Conservation (phyloP, 768 basidiomycete species). For the Xerocomus spinulosus region DNA sequence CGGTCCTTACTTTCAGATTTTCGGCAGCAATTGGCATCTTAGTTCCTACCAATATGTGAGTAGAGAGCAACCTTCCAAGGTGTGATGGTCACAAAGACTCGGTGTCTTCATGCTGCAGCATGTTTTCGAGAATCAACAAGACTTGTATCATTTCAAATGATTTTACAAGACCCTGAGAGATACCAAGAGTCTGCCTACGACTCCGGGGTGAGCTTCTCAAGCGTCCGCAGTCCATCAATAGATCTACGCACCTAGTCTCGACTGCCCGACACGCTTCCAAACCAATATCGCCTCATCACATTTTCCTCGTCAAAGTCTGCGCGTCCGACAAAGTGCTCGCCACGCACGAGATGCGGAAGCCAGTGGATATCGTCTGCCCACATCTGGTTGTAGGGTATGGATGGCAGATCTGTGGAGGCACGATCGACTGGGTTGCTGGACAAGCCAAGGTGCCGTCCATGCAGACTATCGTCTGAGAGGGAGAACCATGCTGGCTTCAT, state of each 20-base stretch:
- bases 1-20: too few relatives aligned
- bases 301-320: conserved; percentile 72
- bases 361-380: conserved; percentile 64
- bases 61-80: too few relatives aligned
- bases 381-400: conserved; percentile 57
- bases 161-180: too few relatives aligned
- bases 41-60: too few relatives aligned
- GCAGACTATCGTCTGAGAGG: conserved; percentile 21
- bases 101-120: too few relatives aligned
- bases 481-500: conserved; percentile 85
- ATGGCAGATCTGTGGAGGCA: conserved; percentile 13
- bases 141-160: too few relatives aligned
- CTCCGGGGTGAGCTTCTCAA: too few relatives aligned
- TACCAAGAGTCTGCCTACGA: too few relatives aligned
- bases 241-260: background rate
- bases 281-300: conserved; percentile 68
- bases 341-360: conserved; percentile 56
- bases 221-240: too few relatives aligned
- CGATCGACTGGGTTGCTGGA: conserved; percentile 1
- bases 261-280: conserved; percentile 47
- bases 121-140: too few relatives aligned
- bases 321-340: conserved; percentile 43
- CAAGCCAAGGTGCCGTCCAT: conserved; percentile 4
- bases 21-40: too few relatives aligned
- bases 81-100: too few relatives aligned